Evolutionary conservation across 345 rosid species (phyloP).

Genomic region (Populus nigra): DNA sequence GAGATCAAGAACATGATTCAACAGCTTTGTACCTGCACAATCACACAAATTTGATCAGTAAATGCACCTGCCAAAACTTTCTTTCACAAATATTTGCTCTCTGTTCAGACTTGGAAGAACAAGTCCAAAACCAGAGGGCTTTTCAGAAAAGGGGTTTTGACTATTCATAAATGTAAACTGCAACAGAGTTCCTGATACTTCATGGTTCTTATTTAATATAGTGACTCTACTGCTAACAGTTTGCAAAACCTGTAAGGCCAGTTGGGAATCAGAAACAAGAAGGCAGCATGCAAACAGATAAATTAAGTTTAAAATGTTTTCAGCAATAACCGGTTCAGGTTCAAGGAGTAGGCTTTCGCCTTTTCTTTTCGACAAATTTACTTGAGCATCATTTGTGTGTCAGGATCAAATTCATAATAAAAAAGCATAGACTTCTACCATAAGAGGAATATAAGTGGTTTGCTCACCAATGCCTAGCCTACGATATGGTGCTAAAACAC

Average conservation of each 20-base stretch:
- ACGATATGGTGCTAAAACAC: conserved; percentile 94
- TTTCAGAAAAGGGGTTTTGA: background rate
- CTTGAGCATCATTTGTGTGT: background rate
- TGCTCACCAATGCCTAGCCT: conserved; percentile 89
- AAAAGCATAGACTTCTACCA: background rate
- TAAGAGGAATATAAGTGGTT: background rate
- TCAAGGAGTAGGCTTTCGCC: background rate
- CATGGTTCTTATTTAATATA: background rate
- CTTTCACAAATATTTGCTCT: background rate
- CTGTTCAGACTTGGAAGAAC: background rate
- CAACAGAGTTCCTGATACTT: background rate
- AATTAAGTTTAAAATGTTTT: background rate
- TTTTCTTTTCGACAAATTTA: background rate
- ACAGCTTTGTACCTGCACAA: conserved; percentile 72
- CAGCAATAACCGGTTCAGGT: background rate
- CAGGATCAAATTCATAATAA: background rate
- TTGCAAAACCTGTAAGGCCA: background rate
- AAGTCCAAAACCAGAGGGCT: background rate
- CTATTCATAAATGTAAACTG: background rate
- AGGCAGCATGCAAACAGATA: background rate
- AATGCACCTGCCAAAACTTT: background rate
- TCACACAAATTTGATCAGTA: conserved; percentile 8
- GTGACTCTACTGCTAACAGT: background rate
- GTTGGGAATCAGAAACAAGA: background rate
- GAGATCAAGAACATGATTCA: conserved; percentile 86